Percentiles rank a stretch among this genome's conserved stretches.
phyloP scores from a whole-genome alignment of 2,329 filamentous ascomycete genomes.

The Aureobasidium sp. region DNA sequence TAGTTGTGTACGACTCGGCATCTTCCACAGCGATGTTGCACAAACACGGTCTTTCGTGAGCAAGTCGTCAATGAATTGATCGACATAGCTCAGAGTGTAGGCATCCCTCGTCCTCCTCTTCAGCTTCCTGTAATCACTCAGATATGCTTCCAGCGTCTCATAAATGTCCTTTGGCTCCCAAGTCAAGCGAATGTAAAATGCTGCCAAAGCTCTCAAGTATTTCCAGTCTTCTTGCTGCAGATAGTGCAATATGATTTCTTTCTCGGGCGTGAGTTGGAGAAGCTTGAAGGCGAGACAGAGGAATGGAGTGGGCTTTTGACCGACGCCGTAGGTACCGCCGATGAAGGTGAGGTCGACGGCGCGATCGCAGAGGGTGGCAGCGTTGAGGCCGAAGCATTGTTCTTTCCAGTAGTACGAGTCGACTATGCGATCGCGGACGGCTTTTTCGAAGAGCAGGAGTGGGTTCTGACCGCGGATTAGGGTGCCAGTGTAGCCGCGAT shows the following conservation, averaged over 20 bases:
- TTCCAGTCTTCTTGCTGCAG: slow-evolving; percentile 63
- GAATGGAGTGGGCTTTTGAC: slow-evolving; percentile 85
- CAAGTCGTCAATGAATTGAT: slow-evolving; percentile 90
- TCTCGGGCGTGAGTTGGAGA: slow-evolving; percentile 74
- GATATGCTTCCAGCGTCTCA: slow-evolving; percentile 67
- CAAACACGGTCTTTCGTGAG: slow-evolving; percentile 84
- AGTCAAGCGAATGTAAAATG: slow-evolving; percentile 89
- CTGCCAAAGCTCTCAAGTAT: slow-evolving; percentile 81
- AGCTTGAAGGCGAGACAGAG: slow-evolving; percentile 93
- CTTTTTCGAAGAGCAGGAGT: slow-evolving; percentile 91
- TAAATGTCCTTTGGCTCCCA: slow-evolving; percentile 78
- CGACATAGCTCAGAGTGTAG: slow-evolving; percentile 71
- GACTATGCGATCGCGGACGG: slow-evolving; percentile 88
- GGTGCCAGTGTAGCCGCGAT: slow-evolving; percentile 70
- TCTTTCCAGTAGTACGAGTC: slow-evolving; percentile 98
- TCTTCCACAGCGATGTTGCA: slow-evolving; percentile 85
- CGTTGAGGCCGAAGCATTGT: slow-evolving; percentile 93
- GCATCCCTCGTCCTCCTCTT: slow-evolving; percentile 67
- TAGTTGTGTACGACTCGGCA: slow-evolving; percentile 71
- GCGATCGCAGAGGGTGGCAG: slow-evolving; percentile 73
- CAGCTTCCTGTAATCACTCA: slow-evolving; percentile 79
- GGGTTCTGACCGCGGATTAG: slow-evolving; percentile 88
- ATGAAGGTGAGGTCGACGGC: slow-evolving; percentile 78
- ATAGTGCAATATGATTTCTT: slow-evolving; percentile 74
- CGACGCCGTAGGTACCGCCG: slow-evolving; percentile 77